Percentiles rank a stretch among this genome's conserved stretches.
These are phyloP conservation scores for Aspergillus spinulosporus DNA, from an alignment of 2,329 filamentous ascomycete genomes.

Conservation along the genomic window DNA sequence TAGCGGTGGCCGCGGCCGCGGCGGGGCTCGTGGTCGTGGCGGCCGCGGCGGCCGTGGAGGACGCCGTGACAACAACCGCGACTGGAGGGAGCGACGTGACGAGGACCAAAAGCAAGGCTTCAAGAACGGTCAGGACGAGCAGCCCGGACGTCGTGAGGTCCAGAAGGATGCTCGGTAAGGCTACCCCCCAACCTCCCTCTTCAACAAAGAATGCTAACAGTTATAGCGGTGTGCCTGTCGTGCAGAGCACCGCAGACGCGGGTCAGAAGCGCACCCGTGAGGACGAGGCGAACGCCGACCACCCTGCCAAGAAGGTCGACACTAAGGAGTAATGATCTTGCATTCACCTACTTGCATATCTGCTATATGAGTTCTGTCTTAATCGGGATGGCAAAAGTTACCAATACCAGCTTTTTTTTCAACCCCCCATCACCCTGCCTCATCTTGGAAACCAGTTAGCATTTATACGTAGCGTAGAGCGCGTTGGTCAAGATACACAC, in stretches of 20 bases:
- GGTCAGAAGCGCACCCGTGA: slow-evolving; percentile 51
- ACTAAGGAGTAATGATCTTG: slow-evolving; percentile 39
- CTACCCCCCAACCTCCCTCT: background rate
- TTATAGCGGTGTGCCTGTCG: slow-evolving; percentile 45
- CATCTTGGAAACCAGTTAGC: background rate
- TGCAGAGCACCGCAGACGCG: slow-evolving; percentile 40
- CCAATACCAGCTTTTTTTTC: slow-evolving; percentile 5
- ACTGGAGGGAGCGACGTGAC: slow-evolving; percentile 47
- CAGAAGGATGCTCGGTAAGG: slow-evolving; percentile 46
- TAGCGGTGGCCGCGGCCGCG: slow-evolving; percentile 42
- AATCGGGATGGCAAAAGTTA: slow-evolving; percentile 6
- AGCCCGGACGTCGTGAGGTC: slow-evolving; percentile 31
- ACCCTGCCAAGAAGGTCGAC: slow-evolving; percentile 52
- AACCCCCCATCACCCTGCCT: background rate
- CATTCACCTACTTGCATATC: slow-evolving; percentile 8
- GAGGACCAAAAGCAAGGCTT: slow-evolving; percentile 48
- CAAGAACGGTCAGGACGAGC: slow-evolving; percentile 19
- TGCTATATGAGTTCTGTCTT: slow-evolving; percentile 2
- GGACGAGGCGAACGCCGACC: slow-evolving; percentile 40
- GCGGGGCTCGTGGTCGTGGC: slow-evolving; percentile 42
- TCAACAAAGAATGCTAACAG: slow-evolving; percentile 20
- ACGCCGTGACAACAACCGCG: slow-evolving; percentile 28
- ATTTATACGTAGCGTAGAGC: background rate
- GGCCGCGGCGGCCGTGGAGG: slow-evolving; percentile 45
- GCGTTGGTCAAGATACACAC: too few relatives aligned